Evolutionary conservation across 2,329 filamentous ascomycete genomes (phyloP), one percentile per base, ranked within the genome.

Genomic region (Fusarium euwallaceae): DNA sequence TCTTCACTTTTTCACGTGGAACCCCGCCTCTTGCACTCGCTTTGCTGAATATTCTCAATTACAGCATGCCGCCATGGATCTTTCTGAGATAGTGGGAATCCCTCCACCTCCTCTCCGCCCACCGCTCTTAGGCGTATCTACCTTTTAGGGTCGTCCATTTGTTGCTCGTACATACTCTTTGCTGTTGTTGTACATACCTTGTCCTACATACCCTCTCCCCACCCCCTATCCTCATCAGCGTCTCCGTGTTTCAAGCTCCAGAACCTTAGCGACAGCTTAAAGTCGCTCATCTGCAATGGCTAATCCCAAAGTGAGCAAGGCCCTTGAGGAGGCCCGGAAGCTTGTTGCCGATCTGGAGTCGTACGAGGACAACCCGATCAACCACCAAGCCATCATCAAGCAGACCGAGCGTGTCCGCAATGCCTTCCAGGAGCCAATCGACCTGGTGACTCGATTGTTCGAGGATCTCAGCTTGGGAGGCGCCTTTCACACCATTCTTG

Each of bases 401-500:
- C 77, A 79, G 34, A 70, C 74, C 14, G 76, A 78, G 20, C 68
- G 67, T 2, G 75, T 81, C 32, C 80, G 76, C 11, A 45, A 60
- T 11, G 64, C 73, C 12, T 73, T 81, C 20, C 75, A 81, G 58
- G 73, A 75, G 22, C 80, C 80, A 14, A 79, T 77, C 66, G 77
- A 81, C 32, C 53, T 79, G 4, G 64, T 80, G 53, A 76, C 76
- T 9, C 76, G 71, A 55, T 14, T 79, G 48, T 71, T 78, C 36
- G 78, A 81, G 56, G 64, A 55, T 16, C 64, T 80, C 27, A 72
- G 71, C 45, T 64, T 78, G 0, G 71, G 73, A 9, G 78, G 78
- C 12, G 76, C 76, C 10, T 72, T 81, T 48, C 76, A 81, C 53
- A 77, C 76, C 12, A 75, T 81, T 45, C 72, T 80, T 45, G 74